Conservation (phyloP, 176 grass and related monocot genomes). For the Cenchrus purpureus region DNA sequence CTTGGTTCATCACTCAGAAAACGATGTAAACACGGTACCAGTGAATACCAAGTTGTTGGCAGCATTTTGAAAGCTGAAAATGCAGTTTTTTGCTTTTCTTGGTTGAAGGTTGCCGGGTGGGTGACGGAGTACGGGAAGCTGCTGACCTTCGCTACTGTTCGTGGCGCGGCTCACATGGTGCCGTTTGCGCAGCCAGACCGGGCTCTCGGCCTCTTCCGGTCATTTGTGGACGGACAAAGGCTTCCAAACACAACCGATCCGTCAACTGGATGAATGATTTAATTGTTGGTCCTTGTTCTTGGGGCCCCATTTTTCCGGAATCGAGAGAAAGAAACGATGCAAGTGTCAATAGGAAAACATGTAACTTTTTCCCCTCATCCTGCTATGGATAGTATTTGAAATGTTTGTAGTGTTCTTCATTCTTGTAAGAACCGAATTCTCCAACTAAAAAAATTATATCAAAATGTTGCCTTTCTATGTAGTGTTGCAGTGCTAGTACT, state of each 20-base stretch:
- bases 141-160: slow-evolving; percentile 86
- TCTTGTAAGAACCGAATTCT: too few relatives aligned
- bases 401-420: too few relatives aligned
- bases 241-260: slow-evolving; percentile 76
- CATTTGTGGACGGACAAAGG: slow-evolving; percentile 57
- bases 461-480: too few relatives aligned
- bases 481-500: too few relatives aligned
- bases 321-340: too few relatives aligned
- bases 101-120: slow-evolving; percentile 85
- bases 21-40: too few relatives aligned
- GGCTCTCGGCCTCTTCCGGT: slow-evolving; percentile 74
- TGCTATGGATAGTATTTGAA: too few relatives aligned
- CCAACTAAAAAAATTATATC: too few relatives aligned
- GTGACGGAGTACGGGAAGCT: slow-evolving; percentile 82
- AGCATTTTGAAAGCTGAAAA: background rate
- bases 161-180: slow-evolving; percentile 96
- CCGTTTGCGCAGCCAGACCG: slow-evolving; percentile 81
- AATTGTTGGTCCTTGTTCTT: too few relatives aligned
- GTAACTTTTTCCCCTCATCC: too few relatives aligned
- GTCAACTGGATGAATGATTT: background rate
- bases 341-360: too few relatives aligned
- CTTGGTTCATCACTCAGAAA: background rate
- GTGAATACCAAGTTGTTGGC: background rate
- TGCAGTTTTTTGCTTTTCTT: background rate
- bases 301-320: too few relatives aligned